Percentiles rank a stretch among this genome's conserved stretches.
phyloP scores from a whole-genome alignment of 176 grass and related monocot genomes.

The Musa acuminata region DNA sequence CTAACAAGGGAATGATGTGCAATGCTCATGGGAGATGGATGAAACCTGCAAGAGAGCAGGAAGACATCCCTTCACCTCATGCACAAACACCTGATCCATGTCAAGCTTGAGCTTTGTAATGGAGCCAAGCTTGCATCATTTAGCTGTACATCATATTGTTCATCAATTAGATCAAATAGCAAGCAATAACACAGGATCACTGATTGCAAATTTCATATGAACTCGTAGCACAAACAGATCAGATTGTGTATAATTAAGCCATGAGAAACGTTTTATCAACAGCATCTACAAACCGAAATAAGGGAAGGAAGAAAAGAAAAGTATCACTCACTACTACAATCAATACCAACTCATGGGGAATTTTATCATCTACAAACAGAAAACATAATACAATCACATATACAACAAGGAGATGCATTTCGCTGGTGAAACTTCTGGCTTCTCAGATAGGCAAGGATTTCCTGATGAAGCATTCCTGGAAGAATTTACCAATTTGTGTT shows the following conservation, averaged over 20 bases:
- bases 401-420: neutral
- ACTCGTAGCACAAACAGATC: neutral
- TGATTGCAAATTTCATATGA: neutral
- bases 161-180: too few relatives aligned
- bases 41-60: slow-evolving; percentile 16
- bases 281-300: neutral
- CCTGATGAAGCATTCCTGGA: neutral
- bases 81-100: neutral
- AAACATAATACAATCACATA: neutral
- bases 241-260: neutral
- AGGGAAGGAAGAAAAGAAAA: neutral
- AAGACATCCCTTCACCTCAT: slow-evolving; percentile 24
- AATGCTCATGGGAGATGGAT: slow-evolving; percentile 17
- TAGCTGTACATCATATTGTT: too few relatives aligned
- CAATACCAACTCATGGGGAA: neutral
- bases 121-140: too few relatives aligned
- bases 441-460: neutral
- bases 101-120: too few relatives aligned
- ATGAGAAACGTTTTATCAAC: neutral
- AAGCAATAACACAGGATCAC: neutral
- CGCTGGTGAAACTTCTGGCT: neutral
- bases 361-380: neutral
- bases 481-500: neutral
- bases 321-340: neutral
- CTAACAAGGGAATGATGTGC: slow-evolving; percentile 24